These are phyloP conservation scores for Gossypium australe DNA, from an alignment of 345 rosid genomes.

Conservation along the genomic window DNA sequence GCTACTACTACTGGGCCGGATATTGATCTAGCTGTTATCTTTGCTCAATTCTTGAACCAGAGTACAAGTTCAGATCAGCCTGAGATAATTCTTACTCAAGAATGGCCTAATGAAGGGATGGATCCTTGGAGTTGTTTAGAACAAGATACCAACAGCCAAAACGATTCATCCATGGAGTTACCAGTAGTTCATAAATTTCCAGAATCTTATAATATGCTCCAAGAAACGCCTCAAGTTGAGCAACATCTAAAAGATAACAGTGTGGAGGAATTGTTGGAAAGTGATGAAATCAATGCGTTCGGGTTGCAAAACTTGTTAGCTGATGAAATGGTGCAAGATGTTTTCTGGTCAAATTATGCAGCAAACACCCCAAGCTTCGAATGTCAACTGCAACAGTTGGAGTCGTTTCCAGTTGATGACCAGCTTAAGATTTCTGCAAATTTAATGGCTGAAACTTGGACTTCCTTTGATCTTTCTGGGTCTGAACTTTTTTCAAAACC, in stretches of 20 bases:
- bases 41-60: conserved; percentile 57
- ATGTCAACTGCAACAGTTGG: conserved; percentile 31
- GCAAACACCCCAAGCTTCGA: conserved; percentile 9
- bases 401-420: conserved; percentile 29
- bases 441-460: conserved; percentile 42
- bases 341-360: conserved; percentile 26
- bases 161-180: conserved; percentile 8
- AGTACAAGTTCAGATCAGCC: conserved; percentile 5
- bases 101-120: conserved; percentile 1
- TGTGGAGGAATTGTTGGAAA: conserved; percentile 15
- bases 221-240: conserved; percentile 3
- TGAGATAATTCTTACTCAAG: conserved; percentile 10
- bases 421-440: conserved; percentile 35
- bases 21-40: conserved; percentile 71
- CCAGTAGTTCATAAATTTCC: not conserved
- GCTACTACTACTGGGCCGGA: conserved; percentile 18
- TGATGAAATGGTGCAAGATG: conserved; percentile 43
- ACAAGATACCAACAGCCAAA: conserved; percentile 10
- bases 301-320: conserved; percentile 28
- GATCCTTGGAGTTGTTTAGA: conserved; percentile 14
- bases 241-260: too few relatives aligned
- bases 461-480: conserved; percentile 48
- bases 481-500: conserved; percentile 41
- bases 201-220: conserved; percentile 1
- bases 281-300: conserved; percentile 17